Evolutionary conservation across 768 basidiomycete genomes (phyloP), one percentile per base, ranked within the genome.

Genomic region (Leccinum truebloodii): DNA sequence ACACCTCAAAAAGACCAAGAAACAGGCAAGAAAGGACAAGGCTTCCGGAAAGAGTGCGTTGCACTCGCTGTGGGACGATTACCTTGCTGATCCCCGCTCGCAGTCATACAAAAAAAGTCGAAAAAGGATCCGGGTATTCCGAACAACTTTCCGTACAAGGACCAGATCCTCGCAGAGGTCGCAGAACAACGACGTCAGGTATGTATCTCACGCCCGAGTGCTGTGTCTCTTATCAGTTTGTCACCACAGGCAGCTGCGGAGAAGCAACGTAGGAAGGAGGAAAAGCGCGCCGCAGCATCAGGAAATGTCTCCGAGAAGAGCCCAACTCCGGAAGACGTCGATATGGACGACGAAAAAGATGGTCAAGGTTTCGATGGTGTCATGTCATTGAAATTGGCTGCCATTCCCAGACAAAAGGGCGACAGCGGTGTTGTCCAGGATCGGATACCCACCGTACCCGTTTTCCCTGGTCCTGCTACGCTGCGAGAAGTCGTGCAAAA

Each of bases 121-220:
- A 75, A 67, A 63, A 95, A 93, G 73, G 95, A 98, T 73, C 93
- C 91, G 32, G 95, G 95, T 50, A 94, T 97, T 65, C 95, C 95
- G 7, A 95, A 90, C 75, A 87, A 86, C 60, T 94, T 94, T 77
- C 94, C 93, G 4, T 95, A 88, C 81, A 98, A 96, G 76, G 95
- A 95, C 68, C 88, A 94, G 75, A 89, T 98, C 63, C 79, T 98
- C 30, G 95, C 94, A 5, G 95, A 98, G 69, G 83, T 96, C 55
- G 88, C 88, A 50, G 90, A 91, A 67, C 83, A 92, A 70, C 86
- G 94, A 63, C 81, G 90, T 68, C 75, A 80, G 63, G 94, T 94
- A 67, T 20, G 46, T 32, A 57, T 44, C 44, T 20, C 44, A 50
- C 2, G 18, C 52, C 48, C 28, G 22, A 16, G 18, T 44, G 14